A percentile compares a stretch with the other conserved stretches of the same genome.
Evolutionary conservation across 208 protist species (phyloP).

Genomic region (Leptomonas seymouri): DNA sequence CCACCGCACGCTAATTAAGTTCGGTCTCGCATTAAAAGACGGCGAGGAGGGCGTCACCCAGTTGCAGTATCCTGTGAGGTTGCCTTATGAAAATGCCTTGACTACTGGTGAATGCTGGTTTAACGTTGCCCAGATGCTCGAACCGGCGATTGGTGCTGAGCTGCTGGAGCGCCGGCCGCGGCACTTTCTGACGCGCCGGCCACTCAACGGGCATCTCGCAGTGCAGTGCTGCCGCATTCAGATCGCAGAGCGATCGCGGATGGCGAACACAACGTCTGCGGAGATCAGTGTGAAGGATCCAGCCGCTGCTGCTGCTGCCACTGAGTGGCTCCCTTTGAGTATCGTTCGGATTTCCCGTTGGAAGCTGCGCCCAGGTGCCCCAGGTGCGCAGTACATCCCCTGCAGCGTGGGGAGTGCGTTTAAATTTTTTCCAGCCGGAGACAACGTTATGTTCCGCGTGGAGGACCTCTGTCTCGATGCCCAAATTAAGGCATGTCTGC

Average conservation of each 20-base stretch:
- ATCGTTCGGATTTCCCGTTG: constrained; percentile 28
- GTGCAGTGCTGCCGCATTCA: constrained; percentile 62
- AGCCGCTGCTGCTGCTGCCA: background rate
- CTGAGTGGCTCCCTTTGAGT: constrained; percentile 41
- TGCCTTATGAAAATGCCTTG: constrained; percentile 24
- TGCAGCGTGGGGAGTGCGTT: background rate
- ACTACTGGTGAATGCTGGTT: constrained; percentile 59
- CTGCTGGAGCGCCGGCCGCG: constrained; percentile 45
- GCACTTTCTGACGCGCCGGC: constrained; percentile 44
- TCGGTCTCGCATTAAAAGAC: constrained; percentile 18
- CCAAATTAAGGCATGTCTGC: constrained; percentile 37
- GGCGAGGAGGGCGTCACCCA: constrained; percentile 39
- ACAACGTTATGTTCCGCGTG: constrained; percentile 46
- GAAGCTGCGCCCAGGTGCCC: constrained; percentile 26
- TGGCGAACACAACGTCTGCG: constrained; percentile 12
- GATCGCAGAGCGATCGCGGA: constrained; percentile 10
- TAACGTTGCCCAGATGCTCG: constrained; percentile 73
- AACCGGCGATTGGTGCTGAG: constrained; percentile 48
- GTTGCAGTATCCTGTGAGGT: constrained; percentile 3
- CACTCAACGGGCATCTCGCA: constrained; percentile 23
- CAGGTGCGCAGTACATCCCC: constrained; percentile 17
- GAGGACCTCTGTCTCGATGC: constrained; percentile 43
- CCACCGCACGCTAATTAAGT: constrained; percentile 24
- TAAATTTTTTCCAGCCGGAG: background rate
- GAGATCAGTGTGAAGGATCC: background rate